These are phyloP conservation scores for Raffaelea albimanens DNA, from an alignment of 2,329 filamentous ascomycete species.

Conservation along the genomic window DNA sequence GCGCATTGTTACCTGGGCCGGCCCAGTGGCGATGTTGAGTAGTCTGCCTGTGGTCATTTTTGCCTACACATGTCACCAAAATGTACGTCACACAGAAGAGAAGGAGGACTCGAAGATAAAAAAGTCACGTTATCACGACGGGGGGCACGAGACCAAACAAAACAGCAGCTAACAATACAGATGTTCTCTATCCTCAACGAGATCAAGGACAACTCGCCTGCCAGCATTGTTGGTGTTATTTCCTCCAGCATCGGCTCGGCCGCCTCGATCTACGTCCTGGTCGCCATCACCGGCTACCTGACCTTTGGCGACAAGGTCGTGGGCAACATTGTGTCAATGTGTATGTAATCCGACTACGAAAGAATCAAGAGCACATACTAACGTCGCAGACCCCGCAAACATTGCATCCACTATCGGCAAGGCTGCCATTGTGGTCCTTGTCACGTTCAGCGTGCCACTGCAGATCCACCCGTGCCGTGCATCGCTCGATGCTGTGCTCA, in stretches of 20 bases:
- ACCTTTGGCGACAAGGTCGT: constrained; percentile 85
- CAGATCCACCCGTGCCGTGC: constrained; percentile 94
- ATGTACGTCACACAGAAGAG: constrained; percentile 58
- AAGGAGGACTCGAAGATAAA: no score
- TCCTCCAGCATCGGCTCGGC: constrained; percentile 78
- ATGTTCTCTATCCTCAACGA: constrained; percentile 99
- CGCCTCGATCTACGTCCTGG: constrained; percentile 78
- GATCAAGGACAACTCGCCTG: constrained; percentile 73
- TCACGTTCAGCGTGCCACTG: constrained; percentile 92
- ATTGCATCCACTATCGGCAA: constrained; percentile 85
- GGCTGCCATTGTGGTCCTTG: constrained; percentile 88
- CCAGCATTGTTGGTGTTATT: constrained; percentile 69
- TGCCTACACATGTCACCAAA: constrained; percentile 99
- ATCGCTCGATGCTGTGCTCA: constrained; percentile 87
- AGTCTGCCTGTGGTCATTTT: constrained; percentile 94
- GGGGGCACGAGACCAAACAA: no score
- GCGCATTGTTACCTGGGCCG: constrained; percentile 67
- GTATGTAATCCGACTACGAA: no score
- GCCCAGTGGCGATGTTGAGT: constrained; percentile 68
- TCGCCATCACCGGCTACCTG: constrained; percentile 90
- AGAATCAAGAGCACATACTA: constrained; percentile 4
- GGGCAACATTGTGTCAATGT: constrained; percentile 93
- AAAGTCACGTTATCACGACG: not conserved
- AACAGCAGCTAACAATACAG: constrained; percentile 29
- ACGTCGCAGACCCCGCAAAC: constrained; percentile 55